Evolutionary conservation across 768 basidiomycete genomes (phyloP).

Genomic region (Collybia sordida): DNA sequence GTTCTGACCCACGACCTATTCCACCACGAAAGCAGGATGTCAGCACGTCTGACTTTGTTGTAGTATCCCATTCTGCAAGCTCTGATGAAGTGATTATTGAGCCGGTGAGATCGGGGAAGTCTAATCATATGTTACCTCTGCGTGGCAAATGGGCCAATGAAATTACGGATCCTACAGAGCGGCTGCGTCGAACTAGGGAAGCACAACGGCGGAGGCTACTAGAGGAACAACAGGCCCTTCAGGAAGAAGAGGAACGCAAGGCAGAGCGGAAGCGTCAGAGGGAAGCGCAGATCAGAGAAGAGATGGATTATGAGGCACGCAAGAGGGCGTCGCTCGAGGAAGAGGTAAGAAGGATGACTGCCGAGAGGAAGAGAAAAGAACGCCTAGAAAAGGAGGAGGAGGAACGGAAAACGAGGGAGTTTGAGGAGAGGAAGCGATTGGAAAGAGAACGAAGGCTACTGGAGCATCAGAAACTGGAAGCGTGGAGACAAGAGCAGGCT

Average conservation of each 20-base stretch:
- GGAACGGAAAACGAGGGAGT: conserved; percentile 38
- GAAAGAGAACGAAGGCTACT: conserved; percentile 50
- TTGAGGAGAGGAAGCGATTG: conserved; percentile 45
- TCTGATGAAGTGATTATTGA: conserved; percentile 26
- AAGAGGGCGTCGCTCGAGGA: conserved; percentile 37
- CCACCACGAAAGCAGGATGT: conserved; percentile 26
- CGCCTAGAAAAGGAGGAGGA: conserved; percentile 45
- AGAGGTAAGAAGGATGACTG: conserved; percentile 36
- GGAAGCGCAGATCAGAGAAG: conserved; percentile 38
- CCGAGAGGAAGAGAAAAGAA: conserved; percentile 36
- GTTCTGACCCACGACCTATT: conserved; percentile 8
- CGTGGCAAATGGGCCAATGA: conserved; percentile 36
- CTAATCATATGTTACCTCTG: conserved; percentile 25
- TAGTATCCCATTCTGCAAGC: conserved; percentile 33
- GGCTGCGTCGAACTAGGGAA: conserved; percentile 29
- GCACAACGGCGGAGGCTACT: conserved; percentile 24
- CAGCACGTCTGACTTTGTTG: conserved; percentile 41
- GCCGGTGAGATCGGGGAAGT: conserved; percentile 4
- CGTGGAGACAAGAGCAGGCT: conserved; percentile 52
- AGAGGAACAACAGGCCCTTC: conserved; percentile 42
- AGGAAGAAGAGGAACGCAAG: conserved; percentile 45
- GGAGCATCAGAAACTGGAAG: conserved; percentile 49
- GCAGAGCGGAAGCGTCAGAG: conserved; percentile 39
- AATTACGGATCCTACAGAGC: conserved; percentile 30
- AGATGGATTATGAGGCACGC: conserved; percentile 42